Base-by-base conservation (phyloP, 2,329 filamentous ascomycete species). In the Exophiala phaeomuriformis region DNA sequence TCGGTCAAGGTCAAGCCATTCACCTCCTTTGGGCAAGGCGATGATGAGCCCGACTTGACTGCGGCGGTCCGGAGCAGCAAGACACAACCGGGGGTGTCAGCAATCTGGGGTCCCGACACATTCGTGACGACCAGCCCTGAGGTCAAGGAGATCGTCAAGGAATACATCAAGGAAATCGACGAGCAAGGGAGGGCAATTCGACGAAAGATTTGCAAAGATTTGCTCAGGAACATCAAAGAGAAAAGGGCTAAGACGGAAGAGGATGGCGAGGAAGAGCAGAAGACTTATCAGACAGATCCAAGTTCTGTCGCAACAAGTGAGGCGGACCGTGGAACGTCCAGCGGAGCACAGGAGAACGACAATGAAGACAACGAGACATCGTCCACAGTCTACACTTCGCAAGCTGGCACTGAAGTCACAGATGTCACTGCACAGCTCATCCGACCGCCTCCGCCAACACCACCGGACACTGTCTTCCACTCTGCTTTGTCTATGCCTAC, bases 401-500 rank as follows among this genome's bases (percentile, higher is more conserved):
- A 37, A 30, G 49, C 36, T 2, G 40, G 39, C 6, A 45, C 45
- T 27, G 52, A 58, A 19, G 12, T 31, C 19, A 39, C 35, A 10
- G 33, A 47, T 12, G 7, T 30, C 2, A 33, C 30, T 31, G 32
- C 7, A 3, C 40, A 41, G 3, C 7, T 28, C 27, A 39, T 50
- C 6, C 31, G 29, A 31, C 52, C 56, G 30, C 56, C 56, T 12
- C 56, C 56, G 29, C 44, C 47, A 5, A 56, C 53, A 9, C 56
- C 56, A 12, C 49, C 49, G 2, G 49, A 55, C 3, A 19, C 42
- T 3, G 47, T 53, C 5, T 50, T 45, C 32, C 42, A 40, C 8
- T 32, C 29, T 10, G 40, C 47, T n/a, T 28, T 53, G 32, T 59
- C 56, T 27, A 59, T 54, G 51, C 56, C 56, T 0, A 59, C 56